Conservation (phyloP, 148 eudicot genomes). For the Fagopyrum tataricum region DNA sequence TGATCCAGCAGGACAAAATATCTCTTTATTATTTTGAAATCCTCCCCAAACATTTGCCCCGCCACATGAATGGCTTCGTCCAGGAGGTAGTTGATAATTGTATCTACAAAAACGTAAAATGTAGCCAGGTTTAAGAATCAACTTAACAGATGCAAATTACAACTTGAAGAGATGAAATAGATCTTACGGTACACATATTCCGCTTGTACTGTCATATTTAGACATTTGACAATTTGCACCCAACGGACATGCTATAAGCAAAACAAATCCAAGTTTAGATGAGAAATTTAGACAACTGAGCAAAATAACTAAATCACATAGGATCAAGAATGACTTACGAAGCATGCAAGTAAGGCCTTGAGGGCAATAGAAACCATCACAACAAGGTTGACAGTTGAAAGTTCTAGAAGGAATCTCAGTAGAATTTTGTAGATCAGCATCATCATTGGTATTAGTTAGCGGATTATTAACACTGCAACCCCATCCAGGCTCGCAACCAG, state of each 20-base stretch:
- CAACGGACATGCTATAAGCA: constrained; percentile 75
- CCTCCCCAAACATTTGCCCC: constrained; percentile 95
- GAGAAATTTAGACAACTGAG: not conserved
- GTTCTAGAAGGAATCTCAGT: constrained; percentile 30
- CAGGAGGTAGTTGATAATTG: constrained; percentile 59
- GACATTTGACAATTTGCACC: constrained; percentile 88
- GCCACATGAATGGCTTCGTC: constrained; percentile 68
- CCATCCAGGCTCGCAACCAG: constrained; percentile 52
- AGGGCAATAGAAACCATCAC: constrained; percentile 48
- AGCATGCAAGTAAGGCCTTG: constrained; percentile 49
- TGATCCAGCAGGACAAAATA: constrained; percentile 85
- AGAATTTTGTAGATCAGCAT: not conserved
- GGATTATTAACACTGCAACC: constrained; percentile 23
- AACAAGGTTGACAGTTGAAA: constrained; percentile 28
- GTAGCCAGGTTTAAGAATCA: not conserved
- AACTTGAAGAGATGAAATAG: not conserved
- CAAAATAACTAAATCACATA: not conserved
- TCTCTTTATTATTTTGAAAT: constrained; percentile 32
- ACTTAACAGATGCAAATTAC: not conserved
- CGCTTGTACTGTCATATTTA: constrained; percentile 37
- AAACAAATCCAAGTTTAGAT: not conserved
- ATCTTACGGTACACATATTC: constrained; percentile 89
- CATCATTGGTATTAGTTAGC: constrained; percentile 1
- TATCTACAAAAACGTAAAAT: constrained; percentile 40
- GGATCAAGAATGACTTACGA: constrained; percentile 24